Evolutionary conservation across 129 eudicot species (phyloP).

Genomic region (Flaveria trinervia): DNA sequence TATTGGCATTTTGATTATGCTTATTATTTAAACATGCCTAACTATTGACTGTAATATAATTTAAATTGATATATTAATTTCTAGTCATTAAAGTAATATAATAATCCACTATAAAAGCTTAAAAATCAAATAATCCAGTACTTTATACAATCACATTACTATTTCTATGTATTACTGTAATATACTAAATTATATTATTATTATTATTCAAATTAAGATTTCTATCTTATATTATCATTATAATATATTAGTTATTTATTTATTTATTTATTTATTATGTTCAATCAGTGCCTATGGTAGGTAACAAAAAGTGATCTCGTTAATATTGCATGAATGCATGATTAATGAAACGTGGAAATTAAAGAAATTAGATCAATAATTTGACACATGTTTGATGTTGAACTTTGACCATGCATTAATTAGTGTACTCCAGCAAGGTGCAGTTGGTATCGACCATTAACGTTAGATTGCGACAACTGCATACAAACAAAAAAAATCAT

Average conservation of each 20-base stretch:
- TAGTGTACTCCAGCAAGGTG: conserved; percentile 8
- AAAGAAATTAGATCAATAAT: not conserved
- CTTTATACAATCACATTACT: too few relatives aligned
- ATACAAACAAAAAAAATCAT: not conserved
- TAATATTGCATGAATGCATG: conserved; percentile 2
- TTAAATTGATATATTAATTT: not conserved
- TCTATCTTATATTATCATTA: too few relatives aligned
- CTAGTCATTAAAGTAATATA: too few relatives aligned
- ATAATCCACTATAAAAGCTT: too few relatives aligned
- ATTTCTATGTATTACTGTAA: too few relatives aligned
- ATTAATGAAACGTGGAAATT: conserved; percentile 15
- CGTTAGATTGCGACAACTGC: not conserved
- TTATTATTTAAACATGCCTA: not conserved
- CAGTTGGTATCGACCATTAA: not conserved
- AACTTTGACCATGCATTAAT: not conserved
- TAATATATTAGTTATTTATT: too few relatives aligned
- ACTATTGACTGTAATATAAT: not conserved
- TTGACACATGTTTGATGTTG: conserved; percentile 19
- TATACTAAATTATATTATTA: too few relatives aligned
- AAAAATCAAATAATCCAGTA: too few relatives aligned
- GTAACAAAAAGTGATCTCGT: not conserved
- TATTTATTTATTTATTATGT: not conserved
- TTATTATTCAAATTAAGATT: too few relatives aligned
- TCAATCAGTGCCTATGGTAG: conserved; percentile 7
- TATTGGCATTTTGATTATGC: not conserved